Percentiles rank a stretch among this genome's conserved stretches.
phyloP scores from a whole-genome alignment of 2,329 filamentous ascomycete genomes.

The Rhexocercosporidium sp. region DNA sequence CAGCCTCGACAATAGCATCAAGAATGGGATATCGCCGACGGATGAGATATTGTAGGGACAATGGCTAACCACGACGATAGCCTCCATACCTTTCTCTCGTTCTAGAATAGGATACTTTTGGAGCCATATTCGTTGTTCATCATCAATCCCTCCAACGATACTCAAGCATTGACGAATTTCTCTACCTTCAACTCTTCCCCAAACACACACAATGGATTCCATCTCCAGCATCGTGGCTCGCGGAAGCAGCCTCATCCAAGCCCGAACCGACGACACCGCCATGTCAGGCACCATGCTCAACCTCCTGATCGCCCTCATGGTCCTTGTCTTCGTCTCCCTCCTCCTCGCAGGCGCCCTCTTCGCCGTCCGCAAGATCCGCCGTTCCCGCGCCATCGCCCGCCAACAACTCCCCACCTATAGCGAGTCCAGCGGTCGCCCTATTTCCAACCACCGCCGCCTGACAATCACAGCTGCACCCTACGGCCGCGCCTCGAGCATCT shows the following conservation, averaged over 20 bases:
- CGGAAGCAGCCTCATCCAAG: constrained; percentile 50
- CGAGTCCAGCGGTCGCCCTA: constrained; percentile 44
- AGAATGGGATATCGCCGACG: background rate
- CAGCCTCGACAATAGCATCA: background rate
- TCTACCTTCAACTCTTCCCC: constrained; percentile 11
- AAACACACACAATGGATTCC: constrained; percentile 31
- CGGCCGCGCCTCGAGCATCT: constrained; percentile 68
- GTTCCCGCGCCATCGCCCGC: constrained; percentile 49
- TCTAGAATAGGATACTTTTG: constrained; percentile 17
- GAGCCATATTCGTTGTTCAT: constrained; percentile 4
- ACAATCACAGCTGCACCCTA: constrained; percentile 57
- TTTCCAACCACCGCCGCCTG: constrained; percentile 55
- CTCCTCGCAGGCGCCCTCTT: constrained; percentile 71
- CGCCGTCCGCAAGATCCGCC: constrained; percentile 71
- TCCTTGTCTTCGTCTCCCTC: constrained; percentile 75
- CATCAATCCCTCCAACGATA: constrained; percentile 9
- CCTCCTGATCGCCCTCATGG: constrained; percentile 79
- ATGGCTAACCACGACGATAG: constrained; percentile 18
- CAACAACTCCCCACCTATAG: constrained; percentile 73
- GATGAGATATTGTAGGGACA: background rate
- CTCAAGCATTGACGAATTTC: constrained; percentile 21
- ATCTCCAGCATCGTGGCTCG: constrained; percentile 42
- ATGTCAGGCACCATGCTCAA: constrained; percentile 70
- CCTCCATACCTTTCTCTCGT: constrained; percentile 1
- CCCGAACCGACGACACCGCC: constrained; percentile 52